Conservation (phyloP, 345 rosid species). For the Cardamine resedifolia region DNA sequence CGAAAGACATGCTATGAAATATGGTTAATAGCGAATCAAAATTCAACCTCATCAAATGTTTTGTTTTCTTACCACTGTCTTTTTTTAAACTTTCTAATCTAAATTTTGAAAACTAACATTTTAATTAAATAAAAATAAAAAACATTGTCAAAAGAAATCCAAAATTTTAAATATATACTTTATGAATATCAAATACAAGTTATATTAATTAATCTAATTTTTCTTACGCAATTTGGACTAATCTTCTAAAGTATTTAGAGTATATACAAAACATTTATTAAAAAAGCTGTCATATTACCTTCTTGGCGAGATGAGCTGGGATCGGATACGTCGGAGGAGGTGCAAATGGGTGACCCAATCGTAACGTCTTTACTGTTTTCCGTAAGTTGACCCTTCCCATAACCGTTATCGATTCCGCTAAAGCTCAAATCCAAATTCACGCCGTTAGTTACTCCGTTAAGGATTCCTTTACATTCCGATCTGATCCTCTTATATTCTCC, state of each 20-base stretch:
- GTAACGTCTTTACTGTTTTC: constrained; percentile 34
- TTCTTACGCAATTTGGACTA: too few species aligned
- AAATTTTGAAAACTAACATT: too few species aligned
- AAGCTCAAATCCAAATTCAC: constrained; percentile 16
- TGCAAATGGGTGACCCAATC: constrained; percentile 43
- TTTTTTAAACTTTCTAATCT: too few species aligned
- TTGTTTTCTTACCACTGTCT: too few species aligned
- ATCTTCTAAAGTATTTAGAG: too few species aligned
- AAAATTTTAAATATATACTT: too few species aligned
- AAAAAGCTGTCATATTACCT: constrained; percentile 35
- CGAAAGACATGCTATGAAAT: too few species aligned
- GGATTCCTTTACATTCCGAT: constrained; percentile 17
- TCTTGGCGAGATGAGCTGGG: constrained; percentile 48
- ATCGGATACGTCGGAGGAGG: constrained; percentile 46
- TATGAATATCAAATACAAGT: too few species aligned
- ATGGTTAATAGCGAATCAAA: neutral
- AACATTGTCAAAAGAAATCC: too few species aligned
- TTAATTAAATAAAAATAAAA: too few species aligned
- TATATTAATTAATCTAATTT: too few species aligned
- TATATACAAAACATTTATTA: too few species aligned
- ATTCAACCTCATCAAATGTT: neutral
- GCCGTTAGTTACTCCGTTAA: constrained; percentile 7
- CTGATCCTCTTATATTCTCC: constrained; percentile 34
- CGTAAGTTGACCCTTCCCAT: constrained; percentile 37
- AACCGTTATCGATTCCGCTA: constrained; percentile 20